These are phyloP conservation scores for Dactylellina cionopaga DNA, from an alignment of 2,329 filamentous ascomycete genomes.

Conservation along the genomic window DNA sequence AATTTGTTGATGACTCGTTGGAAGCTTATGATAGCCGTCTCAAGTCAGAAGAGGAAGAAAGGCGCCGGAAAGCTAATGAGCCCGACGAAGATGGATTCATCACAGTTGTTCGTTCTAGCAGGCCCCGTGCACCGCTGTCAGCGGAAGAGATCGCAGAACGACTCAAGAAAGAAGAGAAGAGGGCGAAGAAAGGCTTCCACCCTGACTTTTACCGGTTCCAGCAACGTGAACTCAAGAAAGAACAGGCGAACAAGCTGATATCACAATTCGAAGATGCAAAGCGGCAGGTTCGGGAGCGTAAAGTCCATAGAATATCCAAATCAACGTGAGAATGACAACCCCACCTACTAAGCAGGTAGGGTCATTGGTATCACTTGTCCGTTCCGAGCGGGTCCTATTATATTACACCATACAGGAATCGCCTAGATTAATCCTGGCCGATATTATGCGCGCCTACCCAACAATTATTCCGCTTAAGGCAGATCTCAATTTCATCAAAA, in stretches of 20 bases:
- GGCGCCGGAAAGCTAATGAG: slow-evolving; percentile 74
- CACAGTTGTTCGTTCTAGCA: slow-evolving; percentile 81
- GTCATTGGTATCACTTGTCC: no score
- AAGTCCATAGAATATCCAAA: slow-evolving; percentile 69
- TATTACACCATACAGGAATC: no score
- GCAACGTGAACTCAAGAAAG: slow-evolving; percentile 80
- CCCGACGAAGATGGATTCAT: slow-evolving; percentile 96
- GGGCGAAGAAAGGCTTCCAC: slow-evolving; percentile 71
- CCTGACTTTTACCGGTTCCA: slow-evolving; percentile 86
- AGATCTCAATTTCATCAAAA: no score
- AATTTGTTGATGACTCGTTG: slow-evolving; percentile 85
- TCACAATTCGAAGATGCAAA: slow-evolving; percentile 80
- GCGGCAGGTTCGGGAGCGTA: slow-evolving; percentile 74
- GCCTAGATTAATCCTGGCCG: no score
- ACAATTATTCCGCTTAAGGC: no score
- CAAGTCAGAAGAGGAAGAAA: slow-evolving; percentile 71
- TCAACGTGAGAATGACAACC: background rate
- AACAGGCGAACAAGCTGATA: slow-evolving; percentile 74
- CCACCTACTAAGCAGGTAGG: no score
- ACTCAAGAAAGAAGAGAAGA: slow-evolving; percentile 72
- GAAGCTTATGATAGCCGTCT: slow-evolving; percentile 78
- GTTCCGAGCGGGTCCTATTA: no score
- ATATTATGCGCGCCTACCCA: no score
- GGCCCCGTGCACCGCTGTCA: slow-evolving; percentile 76
- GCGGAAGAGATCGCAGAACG: slow-evolving; percentile 73